Base-by-base conservation (phyloP, 169 alveolate species). In the Amoebophrya sp. region DNA sequence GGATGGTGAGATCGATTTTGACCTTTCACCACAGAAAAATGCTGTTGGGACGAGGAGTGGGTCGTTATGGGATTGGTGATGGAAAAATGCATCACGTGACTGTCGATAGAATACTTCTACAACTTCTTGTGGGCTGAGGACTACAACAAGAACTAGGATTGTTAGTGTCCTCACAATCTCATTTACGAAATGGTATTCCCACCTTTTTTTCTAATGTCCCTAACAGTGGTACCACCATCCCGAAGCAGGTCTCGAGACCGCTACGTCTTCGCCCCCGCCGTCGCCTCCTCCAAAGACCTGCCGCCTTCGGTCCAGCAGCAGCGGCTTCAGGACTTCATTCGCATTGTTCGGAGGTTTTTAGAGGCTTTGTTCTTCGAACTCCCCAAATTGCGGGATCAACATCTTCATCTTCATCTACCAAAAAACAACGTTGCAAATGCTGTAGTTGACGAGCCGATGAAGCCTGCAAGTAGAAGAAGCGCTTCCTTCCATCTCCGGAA, bases 281-380 rank as follows among this genome's bases (percentile, higher is more conserved):
- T 10, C 3, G 83, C 12, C 3, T 6, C 0, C n/a, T 65, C 38
- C 10, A 10, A 36, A 65, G n/a, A 65, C 83, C 0, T 6, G 33
- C 83, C 83, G n/a, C 33, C 1, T 26, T 0, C 2, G 39, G 83
- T 47, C 38, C 12, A 18, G 33, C 83, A 65, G 33, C 83, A 65
- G 83, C 12, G 83, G 83, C 83, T 65, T 36, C 36, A 6, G 83
- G 83, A 65, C 83, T 65, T 65, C 83, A 65, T 65, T 18, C 83
- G 83, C 12, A 26, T 65, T 36, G 83, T 65, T 6, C 83, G 83
- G 83, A 29, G 83, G 39, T 29, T 65, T 1, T 26, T 65, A 36
- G 83, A 65, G 83, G 83, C 83, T 0, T 26, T 65, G 3, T 65
- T 65, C 33, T 65, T 65, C 26, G 65, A 47, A 18, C 18, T 47